Base-by-base conservation (phyloP, 2,329 filamentous ascomycete species). In the Chaetomiaceae sp. region DNA sequence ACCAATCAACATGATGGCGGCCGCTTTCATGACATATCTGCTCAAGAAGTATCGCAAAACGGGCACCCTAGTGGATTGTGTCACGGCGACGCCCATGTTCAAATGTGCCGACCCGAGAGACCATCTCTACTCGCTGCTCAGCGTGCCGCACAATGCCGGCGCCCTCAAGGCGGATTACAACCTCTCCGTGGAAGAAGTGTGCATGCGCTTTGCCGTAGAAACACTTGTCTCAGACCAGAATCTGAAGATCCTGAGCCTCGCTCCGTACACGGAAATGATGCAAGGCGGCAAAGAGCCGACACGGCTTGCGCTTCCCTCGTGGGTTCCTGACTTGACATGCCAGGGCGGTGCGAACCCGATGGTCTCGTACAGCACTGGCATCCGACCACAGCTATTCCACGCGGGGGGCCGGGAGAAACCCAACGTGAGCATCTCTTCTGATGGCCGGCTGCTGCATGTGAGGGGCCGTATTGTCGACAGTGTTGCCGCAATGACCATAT, bases 121-220 rank as follows among this genome's bases (percentile, higher is more conserved):
- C 27, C 45, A 48, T 14, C 45, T 48, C 16, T 48, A 38, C 34
- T 48, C 45, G 16, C 34, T 48, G 6, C 45, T 48, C 16, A 38
- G 45, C 25, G n/a, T 48, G n/a, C 33, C 25, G 9, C 16, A 23
- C 11, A 20, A 30, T 6, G 13, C 34, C 18, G 14, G 16, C 14
- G 23, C 25, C 16, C 6, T 40, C 3, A 21, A 30, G 16, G 23
- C 23, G 4, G 45, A 48, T 8, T 48, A 38, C 45, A 3, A 4
- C 25, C 16, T 38, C 10, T 18, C 34, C 11, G n/a, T 30, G 11
- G 34, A 38, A 25, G 34, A 48, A 7, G 34, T 48, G 11, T 48
- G 34, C 34, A 30, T 30, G 23, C 11, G 30, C 5, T 48, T 48
- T 4, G 45, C 45, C 45, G n/a, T 21, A 8, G 23, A 16, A 10